A percentile compares a stretch with the other conserved stretches of the same genome.
Conservation (phyloP, 1,139 yeast species). For the Suhomyces chickasaworum region DNA sequence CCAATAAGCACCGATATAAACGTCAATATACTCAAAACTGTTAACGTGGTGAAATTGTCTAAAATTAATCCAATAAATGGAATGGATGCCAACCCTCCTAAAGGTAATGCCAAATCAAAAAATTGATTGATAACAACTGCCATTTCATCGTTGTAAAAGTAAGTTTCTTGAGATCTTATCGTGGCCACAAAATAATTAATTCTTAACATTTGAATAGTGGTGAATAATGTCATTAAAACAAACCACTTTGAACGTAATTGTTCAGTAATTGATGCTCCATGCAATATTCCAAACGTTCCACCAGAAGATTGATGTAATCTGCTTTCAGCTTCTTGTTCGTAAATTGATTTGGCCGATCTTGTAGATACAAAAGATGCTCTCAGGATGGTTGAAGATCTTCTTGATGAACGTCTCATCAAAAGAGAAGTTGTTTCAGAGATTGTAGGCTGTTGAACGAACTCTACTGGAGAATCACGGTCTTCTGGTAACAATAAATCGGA, state of each 20-base stretch:
- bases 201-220: conserved; percentile 85
- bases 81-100: conserved; percentile 82
- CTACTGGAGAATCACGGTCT: conserved; percentile 28
- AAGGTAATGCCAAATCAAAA: conserved; percentile 81
- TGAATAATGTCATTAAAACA: conserved; percentile 69
- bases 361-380: conserved; percentile 37
- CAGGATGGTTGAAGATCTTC: conserved; percentile 43
- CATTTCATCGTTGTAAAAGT: conserved; percentile 53
- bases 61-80: conserved; percentile 84
- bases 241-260: conserved; percentile 84
- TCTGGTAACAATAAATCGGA: conserved; percentile 39
- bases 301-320: conserved; percentile 58
- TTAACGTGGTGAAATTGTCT: conserved; percentile 69
- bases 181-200: conserved; percentile 93
- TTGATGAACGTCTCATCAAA: conserved; percentile 39
- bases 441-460: conserved; percentile 32
- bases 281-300: conserved; percentile 85
- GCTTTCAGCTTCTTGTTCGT: conserved; percentile 65
- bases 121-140: conserved; percentile 68
- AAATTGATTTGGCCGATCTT: conserved; percentile 52
- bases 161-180: conserved; percentile 74
- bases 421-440: conserved; percentile 46
- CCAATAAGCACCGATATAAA: conserved; percentile 63
- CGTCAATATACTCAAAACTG: conserved; percentile 56
- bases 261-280: conserved; percentile 57